These are phyloP conservation scores for Hericium alpestre DNA, from an alignment of 768 basidiomycete species.

Conservation along the genomic window DNA sequence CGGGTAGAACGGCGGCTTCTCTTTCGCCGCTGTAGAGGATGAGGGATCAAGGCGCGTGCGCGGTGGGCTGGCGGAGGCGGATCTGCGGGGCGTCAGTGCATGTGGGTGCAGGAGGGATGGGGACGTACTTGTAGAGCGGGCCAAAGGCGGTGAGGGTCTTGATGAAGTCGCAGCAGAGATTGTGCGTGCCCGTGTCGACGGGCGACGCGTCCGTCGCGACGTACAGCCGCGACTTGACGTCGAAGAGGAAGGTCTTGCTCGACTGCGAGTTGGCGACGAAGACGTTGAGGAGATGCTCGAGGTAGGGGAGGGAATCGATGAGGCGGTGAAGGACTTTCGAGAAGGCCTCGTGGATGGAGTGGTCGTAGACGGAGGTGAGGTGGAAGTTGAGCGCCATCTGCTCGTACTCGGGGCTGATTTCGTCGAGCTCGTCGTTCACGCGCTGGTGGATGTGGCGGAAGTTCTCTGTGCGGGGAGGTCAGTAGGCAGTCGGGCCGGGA, in stretches of 20 bases:
- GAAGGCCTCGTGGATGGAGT: conserved; percentile 85
- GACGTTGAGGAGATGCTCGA: conserved; percentile 81
- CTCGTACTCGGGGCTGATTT: conserved; percentile 66
- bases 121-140: conserved; percentile 65
- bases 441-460: conserved; percentile 86
- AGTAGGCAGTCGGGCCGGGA: neutral
- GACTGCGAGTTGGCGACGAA: conserved; percentile 84
- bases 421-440: conserved; percentile 70
- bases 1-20: conserved; percentile 49
- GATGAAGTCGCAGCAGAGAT: conserved; percentile 84
- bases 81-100: conserved; percentile 3
- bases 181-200: conserved; percentile 80
- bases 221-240: conserved; percentile 73
- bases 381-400: conserved; percentile 77
- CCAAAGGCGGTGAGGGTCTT: conserved; percentile 81
- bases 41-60: conserved; percentile 5
- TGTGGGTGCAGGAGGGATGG: neutral
- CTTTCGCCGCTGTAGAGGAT: conserved; percentile 10
- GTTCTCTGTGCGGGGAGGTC: conserved; percentile 46
- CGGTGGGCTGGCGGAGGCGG: conserved; percentile 15
- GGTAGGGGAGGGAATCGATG: conserved; percentile 71
- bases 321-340: conserved; percentile 82
- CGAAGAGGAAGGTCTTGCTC: conserved; percentile 90
- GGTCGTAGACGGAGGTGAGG: conserved; percentile 89
- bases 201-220: conserved; percentile 92